Evolutionary conservation across 331 rosid species (phyloP).

Genomic region (Malus hybrid): DNA sequence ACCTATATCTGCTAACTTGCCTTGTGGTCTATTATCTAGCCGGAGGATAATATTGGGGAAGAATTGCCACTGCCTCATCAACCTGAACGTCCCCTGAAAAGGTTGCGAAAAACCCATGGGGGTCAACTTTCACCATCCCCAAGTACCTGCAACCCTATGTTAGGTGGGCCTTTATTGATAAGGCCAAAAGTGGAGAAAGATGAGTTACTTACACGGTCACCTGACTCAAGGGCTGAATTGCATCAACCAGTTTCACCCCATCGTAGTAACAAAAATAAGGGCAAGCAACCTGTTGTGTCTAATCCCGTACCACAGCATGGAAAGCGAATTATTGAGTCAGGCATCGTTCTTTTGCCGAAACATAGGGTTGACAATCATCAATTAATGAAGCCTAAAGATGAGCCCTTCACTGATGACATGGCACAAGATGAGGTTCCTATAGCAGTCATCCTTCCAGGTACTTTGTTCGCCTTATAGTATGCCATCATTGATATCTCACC

Average conservation of each 20-base stretch:
- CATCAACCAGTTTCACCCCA: constrained; percentile 17
- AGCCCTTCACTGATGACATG: constrained; percentile 53
- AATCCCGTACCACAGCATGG: neutral
- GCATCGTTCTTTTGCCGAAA: constrained; percentile 18
- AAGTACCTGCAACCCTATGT: constrained; percentile 16
- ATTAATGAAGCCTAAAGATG: constrained; percentile 71
- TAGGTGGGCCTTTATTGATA: neutral
- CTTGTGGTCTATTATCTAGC: constrained; percentile 19
- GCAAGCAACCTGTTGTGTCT: constrained; percentile 54
- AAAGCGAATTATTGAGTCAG: constrained; percentile 23
- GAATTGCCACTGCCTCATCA: constrained; percentile 32
- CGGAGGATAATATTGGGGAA: constrained; percentile 41
- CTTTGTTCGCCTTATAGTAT: neutral
- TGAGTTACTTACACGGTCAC: constrained; percentile 5
- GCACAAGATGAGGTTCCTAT: constrained; percentile 41
- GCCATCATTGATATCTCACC: neutral
- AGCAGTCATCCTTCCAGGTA: constrained; percentile 63
- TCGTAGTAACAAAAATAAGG: constrained; percentile 39
- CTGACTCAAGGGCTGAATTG: constrained; percentile 25
- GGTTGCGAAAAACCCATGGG: constrained; percentile 63
- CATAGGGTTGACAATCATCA: constrained; percentile 21
- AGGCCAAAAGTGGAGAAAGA: too few relatives aligned
- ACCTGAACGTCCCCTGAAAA: constrained; percentile 57
- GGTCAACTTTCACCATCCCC: constrained; percentile 28
- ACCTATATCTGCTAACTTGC: constrained; percentile 17